A percentile compares a stretch with the other conserved stretches of the same genome.
These are phyloP conservation scores for Cochlearia excelsa DNA, from an alignment of 345 rosid species.

Conservation along the genomic window DNA sequence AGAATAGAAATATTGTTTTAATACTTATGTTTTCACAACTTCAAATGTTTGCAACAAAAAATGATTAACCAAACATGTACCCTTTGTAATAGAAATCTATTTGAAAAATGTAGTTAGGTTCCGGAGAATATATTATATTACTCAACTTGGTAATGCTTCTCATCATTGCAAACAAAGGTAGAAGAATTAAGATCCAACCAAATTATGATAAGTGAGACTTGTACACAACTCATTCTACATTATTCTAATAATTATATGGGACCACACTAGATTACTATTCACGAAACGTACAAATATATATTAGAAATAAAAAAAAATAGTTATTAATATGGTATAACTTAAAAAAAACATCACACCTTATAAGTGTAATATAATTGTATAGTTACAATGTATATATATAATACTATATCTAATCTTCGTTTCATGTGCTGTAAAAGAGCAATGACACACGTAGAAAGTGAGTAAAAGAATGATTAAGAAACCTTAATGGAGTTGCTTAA, in stretches of 20 bases:
- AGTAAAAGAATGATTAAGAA: constrained; percentile 32
- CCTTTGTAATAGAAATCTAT: too few species aligned
- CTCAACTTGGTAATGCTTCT: constrained; percentile 26
- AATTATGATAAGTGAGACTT: constrained; percentile 32
- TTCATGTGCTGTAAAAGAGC: constrained; percentile 30
- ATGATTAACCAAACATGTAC: too few species aligned
- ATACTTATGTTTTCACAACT: too few species aligned
- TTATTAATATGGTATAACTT: too few species aligned
- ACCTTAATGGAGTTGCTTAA: constrained; percentile 28
- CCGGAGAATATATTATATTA: neutral
- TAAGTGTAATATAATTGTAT: too few species aligned
- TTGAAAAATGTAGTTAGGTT: constrained; percentile 7
- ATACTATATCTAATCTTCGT: neutral
- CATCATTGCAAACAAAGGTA: constrained; percentile 28
- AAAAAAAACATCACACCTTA: too few species aligned
- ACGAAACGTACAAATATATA: neutral
- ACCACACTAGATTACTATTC: constrained; percentile 14
- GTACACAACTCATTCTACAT: constrained; percentile 35
- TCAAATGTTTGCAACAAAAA: too few species aligned
- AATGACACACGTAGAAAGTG: constrained; percentile 29
- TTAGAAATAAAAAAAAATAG: too few species aligned
- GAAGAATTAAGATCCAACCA: constrained; percentile 30
- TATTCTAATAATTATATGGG: constrained; percentile 22
- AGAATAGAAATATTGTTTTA: too few species aligned
- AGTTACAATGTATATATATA: constrained; percentile 4